Evolutionary conservation across 352 stramenopile genomes (phyloP), one percentile per base, ranked within the genome.

Genomic region (Elongisporangium undulatum): DNA sequence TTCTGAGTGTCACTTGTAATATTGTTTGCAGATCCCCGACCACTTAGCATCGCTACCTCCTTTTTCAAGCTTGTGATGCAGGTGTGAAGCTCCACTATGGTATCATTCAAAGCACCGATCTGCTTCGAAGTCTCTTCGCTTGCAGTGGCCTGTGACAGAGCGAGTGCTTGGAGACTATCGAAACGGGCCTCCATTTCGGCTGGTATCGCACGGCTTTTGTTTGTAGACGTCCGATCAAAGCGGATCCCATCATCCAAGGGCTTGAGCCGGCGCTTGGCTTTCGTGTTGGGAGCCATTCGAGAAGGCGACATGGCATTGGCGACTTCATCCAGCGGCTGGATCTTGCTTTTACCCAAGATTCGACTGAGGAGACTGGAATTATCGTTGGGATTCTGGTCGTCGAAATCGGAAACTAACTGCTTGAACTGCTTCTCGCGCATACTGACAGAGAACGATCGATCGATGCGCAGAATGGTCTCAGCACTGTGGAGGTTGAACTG

Each of bases 401-500:
- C 29, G 29, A 9, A 4, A 41, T 41, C 9, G 2, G 29, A 41
- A 20, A 82, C 65, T 22, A 82, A 51, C 4, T 69, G 61, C 17
- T 74, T 58, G 45, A 79, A 84, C 39, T 71, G 78, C 49, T 66
- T 59, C 41, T 60, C 64, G 29, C 77, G 79, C 22, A 72, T 61
- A 13, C 55, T 56, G 19, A 63, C 51, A 5, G 61, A 62, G 2
- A 87, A 53, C 19, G 72, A 80, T 39, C 80, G 75, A 39, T 89
- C 76, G 55, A 87, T 76, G 3, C 74, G 66, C 2, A 89, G 49
- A 22, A 89, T 81, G 1, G 71, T 72, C 24, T 81, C 65, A 7
- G 79, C 74, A 50, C 84, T 71, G 29, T 71, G 77, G 50, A 75
- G 72, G 10, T 87, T 59, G 19, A 76, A 73, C 52, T 86, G 72